Evolutionary conservation across 2,329 filamentous ascomycete species (phyloP).

Genomic region (Epichloe sp.): DNA sequence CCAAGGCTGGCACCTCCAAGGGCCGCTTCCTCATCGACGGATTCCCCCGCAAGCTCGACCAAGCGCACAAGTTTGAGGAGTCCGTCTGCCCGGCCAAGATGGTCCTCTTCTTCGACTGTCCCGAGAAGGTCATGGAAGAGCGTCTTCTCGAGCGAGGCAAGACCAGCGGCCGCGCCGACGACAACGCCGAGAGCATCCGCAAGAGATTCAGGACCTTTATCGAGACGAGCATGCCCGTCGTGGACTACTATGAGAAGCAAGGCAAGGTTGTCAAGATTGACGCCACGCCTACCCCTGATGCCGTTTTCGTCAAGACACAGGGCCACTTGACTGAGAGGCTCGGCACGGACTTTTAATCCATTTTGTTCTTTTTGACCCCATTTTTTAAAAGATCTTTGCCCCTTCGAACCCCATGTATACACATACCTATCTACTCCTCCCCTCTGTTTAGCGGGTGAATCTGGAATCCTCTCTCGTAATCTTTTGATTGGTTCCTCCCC

Average conservation of each 20-base stretch:
- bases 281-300: constrained; percentile 54
- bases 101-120: constrained; percentile 89
- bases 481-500: not conserved
- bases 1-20: constrained; percentile 33
- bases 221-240: constrained; percentile 95
- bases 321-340: constrained; percentile 36
- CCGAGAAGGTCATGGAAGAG: constrained; percentile 76
- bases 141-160: constrained; percentile 79
- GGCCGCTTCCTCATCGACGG: constrained; percentile 67
- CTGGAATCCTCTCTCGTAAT: no score
- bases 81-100: constrained; percentile 71
- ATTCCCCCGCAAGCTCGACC: constrained; percentile 95
- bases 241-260: constrained; percentile 67
- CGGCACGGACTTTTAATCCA: constrained; percentile 21
- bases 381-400: not conserved
- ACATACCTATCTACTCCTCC: not conserved
- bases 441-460: no score
- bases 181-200: constrained; percentile 89
- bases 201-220: constrained; percentile 93
- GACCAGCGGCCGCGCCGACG: constrained; percentile 82
- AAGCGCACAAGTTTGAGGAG: constrained; percentile 87
- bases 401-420: not conserved
- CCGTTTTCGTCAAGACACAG: constrained; percentile 41
- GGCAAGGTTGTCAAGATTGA: constrained; percentile 69
- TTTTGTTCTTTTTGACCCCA: not conserved